Evolutionary conservation across 495 filamentous ascomycete species (phyloP), one percentile per base, ranked within the genome.

Genomic region (Trichoderma erinaceum): DNA sequence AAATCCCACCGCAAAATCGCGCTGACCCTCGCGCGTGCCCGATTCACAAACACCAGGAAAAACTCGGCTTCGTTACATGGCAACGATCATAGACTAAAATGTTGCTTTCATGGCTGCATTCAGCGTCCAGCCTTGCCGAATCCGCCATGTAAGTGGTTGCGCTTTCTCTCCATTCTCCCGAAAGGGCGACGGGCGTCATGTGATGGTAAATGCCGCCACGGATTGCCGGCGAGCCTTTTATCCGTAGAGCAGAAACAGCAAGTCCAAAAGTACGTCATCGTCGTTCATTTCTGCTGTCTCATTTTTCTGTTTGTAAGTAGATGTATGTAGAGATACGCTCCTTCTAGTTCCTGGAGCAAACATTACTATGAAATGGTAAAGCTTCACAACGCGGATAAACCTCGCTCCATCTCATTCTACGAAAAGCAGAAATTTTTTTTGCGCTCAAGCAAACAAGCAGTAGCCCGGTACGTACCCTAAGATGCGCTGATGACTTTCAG

Each of bases 141-240:
- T 38, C 35, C 35, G 56, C 56, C 56, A 25, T 61, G 23, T 61
- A 32, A 61, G 56, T 32, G 8, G 44, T 16, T 10, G 25, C 18
- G 11, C 50, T 58, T 18, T 29, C 56, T 32, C 56, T 61, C 56
- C 56, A 12, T 61, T 61, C 56, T 61, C 11, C 56, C 56, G 56
- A 13, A 61, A 61, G 25, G 25, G 56, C 23, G 16, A 23, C 5
- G 10, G 56, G 35, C 25, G 25, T 61, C 56, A 61, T 61, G 56
- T 61, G 56, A 61, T 61, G 56, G 10, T 5, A 18, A 13, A 32
- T 29, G 56, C 56, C 56, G 56, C 27, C 29, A 16, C 25, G 56
- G 25, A 23, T 21, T 61, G 56, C 56, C 56, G 56, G 29, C 27
- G 23, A 32, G 5, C 56, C 56, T 61, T 61, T 61, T 27, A 10